Conservation (phyloP, 306 rosid species). For the Dalbergia oliveri region DNA sequence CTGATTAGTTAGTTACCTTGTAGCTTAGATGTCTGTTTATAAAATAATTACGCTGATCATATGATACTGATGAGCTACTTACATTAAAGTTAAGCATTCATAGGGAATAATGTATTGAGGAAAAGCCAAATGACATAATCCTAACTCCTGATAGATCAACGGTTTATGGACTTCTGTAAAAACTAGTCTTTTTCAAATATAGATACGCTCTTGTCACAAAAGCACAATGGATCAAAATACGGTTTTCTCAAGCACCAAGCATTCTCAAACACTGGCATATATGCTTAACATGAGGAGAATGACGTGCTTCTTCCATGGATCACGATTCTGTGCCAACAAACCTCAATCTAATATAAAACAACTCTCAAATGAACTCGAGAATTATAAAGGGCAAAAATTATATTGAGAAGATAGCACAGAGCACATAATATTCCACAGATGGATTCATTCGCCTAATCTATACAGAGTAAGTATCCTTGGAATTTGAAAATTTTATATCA, state of each 20-base stretch:
- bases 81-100: background rate
- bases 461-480: slow-evolving; percentile 45
- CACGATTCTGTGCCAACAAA: slow-evolving; percentile 15
- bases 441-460: slow-evolving; percentile 54
- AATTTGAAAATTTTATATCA: slow-evolving; percentile 31
- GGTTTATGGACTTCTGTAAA: background rate
- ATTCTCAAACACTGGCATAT: slow-evolving; percentile 14
- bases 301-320: slow-evolving; percentile 31
- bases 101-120: background rate
- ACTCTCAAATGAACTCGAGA: slow-evolving; percentile 44
- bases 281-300: background rate
- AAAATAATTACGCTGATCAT: background rate
- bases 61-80: background rate
- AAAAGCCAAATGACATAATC: background rate
- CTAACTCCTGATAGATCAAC: background rate
- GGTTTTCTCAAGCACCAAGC: slow-evolving; percentile 33
- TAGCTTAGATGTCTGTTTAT: background rate
- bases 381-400: slow-evolving; percentile 8
- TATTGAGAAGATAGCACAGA: slow-evolving; percentile 30
- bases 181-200: background rate
- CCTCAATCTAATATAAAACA: slow-evolving; percentile 22
- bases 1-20: background rate
- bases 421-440: slow-evolving; percentile 31
- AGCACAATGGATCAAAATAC: slow-evolving; percentile 2
- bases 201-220: background rate